Percentiles rank a stretch among this genome's conserved stretches.
Conservation (phyloP, 495 filamentous ascomycete species). For the Aspergillus incahuasiensis region DNA sequence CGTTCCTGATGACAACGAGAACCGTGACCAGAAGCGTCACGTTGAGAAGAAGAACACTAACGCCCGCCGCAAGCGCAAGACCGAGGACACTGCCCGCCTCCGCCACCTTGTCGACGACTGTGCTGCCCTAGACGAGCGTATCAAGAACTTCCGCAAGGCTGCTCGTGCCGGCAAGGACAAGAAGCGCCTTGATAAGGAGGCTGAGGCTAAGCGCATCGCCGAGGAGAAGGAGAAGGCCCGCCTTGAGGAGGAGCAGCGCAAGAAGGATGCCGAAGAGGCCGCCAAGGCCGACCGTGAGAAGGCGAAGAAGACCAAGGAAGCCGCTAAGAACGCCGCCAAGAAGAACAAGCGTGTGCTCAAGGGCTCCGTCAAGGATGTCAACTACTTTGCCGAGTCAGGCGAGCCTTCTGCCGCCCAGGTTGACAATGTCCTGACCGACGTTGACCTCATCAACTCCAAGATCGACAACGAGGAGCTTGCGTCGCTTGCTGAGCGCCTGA, state of each 20-base stretch:
- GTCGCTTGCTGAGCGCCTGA: constrained; percentile 68
- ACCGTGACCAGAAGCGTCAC: constrained; percentile 97
- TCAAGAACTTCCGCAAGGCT: constrained; percentile 92
- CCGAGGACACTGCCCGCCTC: constrained; percentile 87
- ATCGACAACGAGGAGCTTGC: constrained; percentile 86
- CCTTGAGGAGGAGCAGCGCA: constrained; percentile 69
- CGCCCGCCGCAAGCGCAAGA: constrained; percentile 97
- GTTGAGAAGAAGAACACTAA: constrained; percentile 97
- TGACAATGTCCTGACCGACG: constrained; percentile 76
- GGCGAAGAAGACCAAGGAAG: constrained; percentile 95
- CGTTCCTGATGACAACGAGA: constrained; percentile 97
- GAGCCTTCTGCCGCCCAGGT: constrained; percentile 68
- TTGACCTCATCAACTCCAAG: constrained; percentile 85
- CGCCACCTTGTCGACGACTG: constrained; percentile 83
- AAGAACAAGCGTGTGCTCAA: constrained; percentile 98
- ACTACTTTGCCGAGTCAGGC: constrained; percentile 68
- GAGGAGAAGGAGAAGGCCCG: constrained; percentile 76
- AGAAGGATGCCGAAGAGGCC: constrained; percentile 78
- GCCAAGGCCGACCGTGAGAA: constrained; percentile 77
- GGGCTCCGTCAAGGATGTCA: constrained; percentile 87
- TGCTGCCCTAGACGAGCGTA: constrained; percentile 79
- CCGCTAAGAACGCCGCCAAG: constrained; percentile 95
- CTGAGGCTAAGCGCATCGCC: constrained; percentile 74
- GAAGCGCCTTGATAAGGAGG: constrained; percentile 85
- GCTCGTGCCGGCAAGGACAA: constrained; percentile 91